Percentiles rank a stretch among this genome's conserved stretches.
Evolutionary conservation across 257 asterid species (phyloP).

Genomic region (Solanum etuberosum): DNA sequence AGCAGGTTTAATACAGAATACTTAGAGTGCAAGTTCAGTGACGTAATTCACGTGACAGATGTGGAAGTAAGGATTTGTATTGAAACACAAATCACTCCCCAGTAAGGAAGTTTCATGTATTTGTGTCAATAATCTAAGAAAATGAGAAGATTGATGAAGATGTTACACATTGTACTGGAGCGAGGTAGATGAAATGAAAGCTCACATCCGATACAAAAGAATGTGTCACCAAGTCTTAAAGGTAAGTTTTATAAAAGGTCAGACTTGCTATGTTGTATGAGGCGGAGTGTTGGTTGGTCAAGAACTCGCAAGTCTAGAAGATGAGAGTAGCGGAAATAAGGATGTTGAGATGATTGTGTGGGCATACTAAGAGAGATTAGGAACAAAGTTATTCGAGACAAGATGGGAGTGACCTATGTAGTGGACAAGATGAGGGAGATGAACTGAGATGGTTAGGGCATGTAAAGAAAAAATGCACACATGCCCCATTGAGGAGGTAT

Average conservation of each 20-base stretch:
- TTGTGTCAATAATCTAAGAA: not conserved
- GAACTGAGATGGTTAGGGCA: not conserved
- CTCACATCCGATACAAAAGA: not conserved
- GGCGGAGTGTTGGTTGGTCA: not conserved
- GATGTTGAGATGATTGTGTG: not conserved
- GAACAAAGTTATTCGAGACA: not conserved
- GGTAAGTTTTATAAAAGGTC: not conserved
- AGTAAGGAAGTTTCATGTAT: not conserved
- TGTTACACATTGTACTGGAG: not conserved
- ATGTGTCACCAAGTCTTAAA: not conserved
- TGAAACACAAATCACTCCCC: not conserved
- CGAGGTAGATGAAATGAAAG: not conserved
- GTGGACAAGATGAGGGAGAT: not conserved
- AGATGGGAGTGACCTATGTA: not conserved
- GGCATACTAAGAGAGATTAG: not conserved
- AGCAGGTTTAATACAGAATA: not conserved
- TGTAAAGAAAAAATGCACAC: not conserved
- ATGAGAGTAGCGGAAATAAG: not conserved
- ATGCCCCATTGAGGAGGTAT: not conserved
- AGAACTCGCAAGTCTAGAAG: not conserved
- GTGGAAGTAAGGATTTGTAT: not conserved
- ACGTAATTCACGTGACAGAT: not conserved
- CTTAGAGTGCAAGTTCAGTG: not conserved
- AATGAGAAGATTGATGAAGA: not conserved
- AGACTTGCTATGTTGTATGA: not conserved